Conservation (phyloP, 176 grass and related monocot species). For the Musa troglodytarum region DNA sequence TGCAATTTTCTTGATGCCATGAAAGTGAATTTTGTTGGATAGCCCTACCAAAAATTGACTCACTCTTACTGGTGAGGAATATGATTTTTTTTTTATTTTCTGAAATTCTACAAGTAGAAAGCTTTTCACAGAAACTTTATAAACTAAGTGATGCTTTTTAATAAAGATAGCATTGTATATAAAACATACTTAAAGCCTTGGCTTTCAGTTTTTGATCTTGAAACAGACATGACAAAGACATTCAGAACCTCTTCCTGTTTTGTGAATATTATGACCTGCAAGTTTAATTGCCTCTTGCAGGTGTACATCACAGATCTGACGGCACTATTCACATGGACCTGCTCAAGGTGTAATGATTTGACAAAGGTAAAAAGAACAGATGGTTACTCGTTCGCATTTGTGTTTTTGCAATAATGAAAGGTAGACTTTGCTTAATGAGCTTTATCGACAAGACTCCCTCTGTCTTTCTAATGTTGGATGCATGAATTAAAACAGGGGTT, state of each 20-base stretch:
- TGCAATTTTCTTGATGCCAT: neutral
- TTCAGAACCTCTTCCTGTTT: neutral
- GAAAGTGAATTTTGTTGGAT: neutral
- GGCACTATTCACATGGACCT: constrained; percentile 83
- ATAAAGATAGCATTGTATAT: no score
- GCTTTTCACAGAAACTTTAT: no score
- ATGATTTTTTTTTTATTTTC: neutral
- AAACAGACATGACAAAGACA: no score
- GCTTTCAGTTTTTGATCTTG: no score
- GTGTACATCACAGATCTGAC: constrained; percentile 89
- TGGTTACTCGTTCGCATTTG: neutral
- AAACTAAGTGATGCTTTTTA: no score
- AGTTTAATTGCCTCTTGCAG: constrained; percentile 30
- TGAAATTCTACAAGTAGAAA: no score
- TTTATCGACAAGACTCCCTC: neutral
- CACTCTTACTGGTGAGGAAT: neutral
- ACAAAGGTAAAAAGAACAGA: constrained; percentile 30
- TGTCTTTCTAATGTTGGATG: constrained; percentile 1
- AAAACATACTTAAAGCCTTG: no score
- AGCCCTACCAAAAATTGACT: neutral
- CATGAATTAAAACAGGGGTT: constrained; percentile 47
- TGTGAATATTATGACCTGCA: neutral
- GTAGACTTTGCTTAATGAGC: neutral
- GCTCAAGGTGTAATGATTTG: constrained; percentile 68
- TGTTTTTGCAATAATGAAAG: neutral